These are phyloP conservation scores for Dinochytrium kinnereticum DNA, from an alignment of 371 early-diverging fungal species.

Conservation along the genomic window DNA sequence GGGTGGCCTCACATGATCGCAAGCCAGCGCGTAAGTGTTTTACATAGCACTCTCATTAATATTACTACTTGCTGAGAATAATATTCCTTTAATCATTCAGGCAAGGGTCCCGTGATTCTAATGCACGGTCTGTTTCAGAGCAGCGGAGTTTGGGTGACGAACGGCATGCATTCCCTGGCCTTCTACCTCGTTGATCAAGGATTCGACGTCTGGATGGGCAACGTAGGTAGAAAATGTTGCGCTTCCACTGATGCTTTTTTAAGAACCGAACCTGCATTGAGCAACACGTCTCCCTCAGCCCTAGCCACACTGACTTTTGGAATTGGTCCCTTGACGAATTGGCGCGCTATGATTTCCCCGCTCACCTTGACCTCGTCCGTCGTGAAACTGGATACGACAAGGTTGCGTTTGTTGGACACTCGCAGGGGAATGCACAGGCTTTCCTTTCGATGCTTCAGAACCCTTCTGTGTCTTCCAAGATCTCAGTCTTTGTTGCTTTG, in stretches of 20 bases:
- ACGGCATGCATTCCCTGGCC: slow-evolving; percentile 58
- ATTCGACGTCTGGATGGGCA: slow-evolving; percentile 59
- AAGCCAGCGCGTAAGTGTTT: slow-evolving; percentile 2
- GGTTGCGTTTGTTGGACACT: slow-evolving; percentile 63
- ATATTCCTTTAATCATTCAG: background rate
- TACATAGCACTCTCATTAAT: no score
- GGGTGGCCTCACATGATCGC: slow-evolving; percentile 30
- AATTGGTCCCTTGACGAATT: slow-evolving; percentile 63
- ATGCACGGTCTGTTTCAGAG: slow-evolving; percentile 70
- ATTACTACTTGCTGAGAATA: background rate
- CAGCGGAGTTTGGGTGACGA: slow-evolving; percentile 61
- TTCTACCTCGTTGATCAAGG: slow-evolving; percentile 58
- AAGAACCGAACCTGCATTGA: slow-evolving; percentile 26
- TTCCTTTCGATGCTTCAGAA: slow-evolving; percentile 56
- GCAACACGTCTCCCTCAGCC: slow-evolving; percentile 21
- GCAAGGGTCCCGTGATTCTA: slow-evolving; percentile 53
- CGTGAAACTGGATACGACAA: slow-evolving; percentile 40
- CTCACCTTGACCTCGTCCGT: slow-evolving; percentile 53
- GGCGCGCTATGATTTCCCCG: slow-evolving; percentile 54
- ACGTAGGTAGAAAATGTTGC: slow-evolving; percentile 11
- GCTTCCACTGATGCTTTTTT: background rate
- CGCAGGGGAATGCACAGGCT: slow-evolving; percentile 65
- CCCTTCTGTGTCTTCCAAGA: slow-evolving; percentile 48
- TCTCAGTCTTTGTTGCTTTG: slow-evolving; percentile 61
- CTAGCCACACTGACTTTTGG: slow-evolving; percentile 54